Evolutionary conservation across 23 red algal genomes (phyloP), one percentile per base, ranked within the genome.

Genomic region (Gracilaria caudata): DNA sequence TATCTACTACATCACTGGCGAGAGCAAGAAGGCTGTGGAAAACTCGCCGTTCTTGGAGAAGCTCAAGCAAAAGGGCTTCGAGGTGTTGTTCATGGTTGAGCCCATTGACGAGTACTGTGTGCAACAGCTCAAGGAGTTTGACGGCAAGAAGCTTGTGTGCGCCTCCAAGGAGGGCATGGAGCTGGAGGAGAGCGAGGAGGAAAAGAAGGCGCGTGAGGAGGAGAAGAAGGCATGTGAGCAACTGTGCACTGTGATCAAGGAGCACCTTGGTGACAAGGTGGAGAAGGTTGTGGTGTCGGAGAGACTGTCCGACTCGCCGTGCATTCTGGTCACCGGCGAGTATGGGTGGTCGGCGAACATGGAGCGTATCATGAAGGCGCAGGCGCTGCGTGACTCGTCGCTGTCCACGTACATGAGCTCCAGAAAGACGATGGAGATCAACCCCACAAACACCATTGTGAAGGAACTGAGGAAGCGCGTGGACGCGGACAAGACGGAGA

Each of bases 81-180:
- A 98, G 58, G 96, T 98, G 9, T 54, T 98, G 21, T 98, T 93
- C 90, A 98, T 98, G 96, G 84, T 87, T 26, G 96, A 98, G 83
- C 96, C 96, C 40, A 98, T 98, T 44, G 96, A 98, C 64, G 96
- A 98, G 88, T 98, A 98, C 84, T 98, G 96, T 35, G 93, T 95
- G 35, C 96, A 98, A 58, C 92, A 94, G 68, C 73, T 98, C 6
- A 92, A 94, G 68, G 96, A 98, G 81, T 98, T 93, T 63, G 96
- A 98, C 54, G 92, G 92, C 46, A 98, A 98, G 86, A 98, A 98
- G 77, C 66, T 98, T 51, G 92, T 98, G n/a, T 95, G 96, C 83
- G 87, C 86, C 0, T 93, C 96, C 20, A 98, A 98, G 88, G 96
- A 98, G 53, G 92, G 92, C 37, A 79, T 98, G 82, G 82, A 90